A percentile compares a stretch with the other conserved stretches of the same genome.
Conservation (phyloP, 2,329 filamentous ascomycete species). For the Hymenoscyphus fructigenus region DNA sequence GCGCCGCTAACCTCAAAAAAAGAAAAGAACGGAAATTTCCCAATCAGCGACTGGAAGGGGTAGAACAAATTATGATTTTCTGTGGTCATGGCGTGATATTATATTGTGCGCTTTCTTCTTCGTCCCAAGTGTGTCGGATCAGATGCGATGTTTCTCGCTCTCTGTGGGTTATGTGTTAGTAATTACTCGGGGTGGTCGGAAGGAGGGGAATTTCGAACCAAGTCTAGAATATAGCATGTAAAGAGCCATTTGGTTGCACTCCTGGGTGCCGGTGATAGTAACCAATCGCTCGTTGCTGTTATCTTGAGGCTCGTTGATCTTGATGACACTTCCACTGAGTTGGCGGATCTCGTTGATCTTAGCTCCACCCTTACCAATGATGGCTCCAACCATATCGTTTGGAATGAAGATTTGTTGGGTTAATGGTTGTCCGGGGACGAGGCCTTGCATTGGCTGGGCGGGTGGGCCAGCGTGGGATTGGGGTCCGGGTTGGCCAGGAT, state of each 20-base stretch:
- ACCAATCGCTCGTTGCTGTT: constrained; percentile 98
- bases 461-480: constrained; percentile 68
- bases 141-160: constrained; percentile 72
- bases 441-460: constrained; percentile 71
- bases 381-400: constrained; percentile 99
- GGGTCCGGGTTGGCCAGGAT: constrained; percentile 62
- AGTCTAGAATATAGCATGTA: constrained; percentile 99
- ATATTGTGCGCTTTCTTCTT: not conserved
- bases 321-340: constrained; percentile 95
- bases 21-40: not conserved
- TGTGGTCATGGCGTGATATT: not conserved
- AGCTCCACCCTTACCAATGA: constrained; percentile 96
- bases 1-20: not conserved
- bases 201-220: constrained; percentile 54
- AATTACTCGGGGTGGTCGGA: not conserved
- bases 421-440: constrained; percentile 77
- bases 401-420: constrained; percentile 99
- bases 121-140: not conserved
- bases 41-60: not conserved
- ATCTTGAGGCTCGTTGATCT: constrained; percentile 99
- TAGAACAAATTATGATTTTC: constrained; percentile 5
- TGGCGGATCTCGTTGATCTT: constrained; percentile 99
- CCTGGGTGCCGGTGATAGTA: constrained; percentile 94
- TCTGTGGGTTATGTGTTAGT: constrained; percentile 47
- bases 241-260: constrained; percentile 99